Base-by-base conservation (phyloP, 129 eudicot species). In the Glebionis coronaria region DNA sequence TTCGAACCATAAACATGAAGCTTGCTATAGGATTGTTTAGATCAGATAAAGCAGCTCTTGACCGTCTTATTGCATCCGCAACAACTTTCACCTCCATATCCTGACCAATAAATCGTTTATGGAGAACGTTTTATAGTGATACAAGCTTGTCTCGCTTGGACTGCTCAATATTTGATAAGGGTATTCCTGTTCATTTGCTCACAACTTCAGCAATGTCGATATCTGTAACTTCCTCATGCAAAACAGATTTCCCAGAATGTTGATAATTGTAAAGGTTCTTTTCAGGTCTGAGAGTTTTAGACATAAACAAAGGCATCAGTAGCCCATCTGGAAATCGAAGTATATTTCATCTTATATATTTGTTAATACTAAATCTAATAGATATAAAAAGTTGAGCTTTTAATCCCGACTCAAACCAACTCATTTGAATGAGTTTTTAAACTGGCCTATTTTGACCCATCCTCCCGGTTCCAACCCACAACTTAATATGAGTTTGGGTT, bases 1-100 rank as follows among this genome's bases (percentile, higher is more conserved):
- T 93, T 14, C 96, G 98, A 3, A 96, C 98, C 96, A 93, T 88
- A 78, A 93, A 93, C 98, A 93, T 93, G 71, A 93, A 88, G 69
- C 98, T 93, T 15, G 98, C 98, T 58, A 88, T 93, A 0, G 98
- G 98, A 60, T 84, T 78, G 57, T 93, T 88, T 5, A 96, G 98
- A 61, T 93, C 98, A 20, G 96, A 88, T 13, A 93, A 79, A 6
- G 96, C 96, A 0, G 98, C 96, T 51, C 98, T 73, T 12, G 96
- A 84, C 18, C 98, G 92, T 5, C 98, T 70, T 49, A 93, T 93
- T 12, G 98, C 98, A 75, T 93, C 95, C 16, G 98, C 98, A 3
- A 93, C 96, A 16, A 96, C 86, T 60, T 88, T 93, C 44, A 93
- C 98, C 15, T 96, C 98, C 80, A 84, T 82, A 15, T 88, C 86